phyloP scores from a whole-genome alignment of 2,329 filamentous ascomycete species.

The Cordyceps farinosa region DNA sequence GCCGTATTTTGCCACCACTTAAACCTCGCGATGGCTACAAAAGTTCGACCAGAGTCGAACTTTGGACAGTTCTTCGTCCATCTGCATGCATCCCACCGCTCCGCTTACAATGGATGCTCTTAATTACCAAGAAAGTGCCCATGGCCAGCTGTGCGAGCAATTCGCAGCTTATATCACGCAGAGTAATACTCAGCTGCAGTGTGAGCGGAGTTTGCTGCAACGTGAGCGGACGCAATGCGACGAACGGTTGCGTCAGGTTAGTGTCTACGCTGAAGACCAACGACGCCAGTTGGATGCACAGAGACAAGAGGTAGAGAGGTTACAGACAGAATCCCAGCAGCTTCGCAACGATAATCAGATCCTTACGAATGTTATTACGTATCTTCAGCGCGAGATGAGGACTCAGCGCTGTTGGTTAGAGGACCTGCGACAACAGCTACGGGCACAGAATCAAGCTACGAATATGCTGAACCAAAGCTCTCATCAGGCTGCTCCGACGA shows the following conservation, averaged over 20 bases:
- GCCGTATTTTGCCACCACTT: no score
- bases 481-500: background rate
- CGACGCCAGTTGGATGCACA: background rate
- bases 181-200: background rate
- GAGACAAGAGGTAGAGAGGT: background rate
- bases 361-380: conserved; percentile 1
- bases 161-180: background rate
- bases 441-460: background rate
- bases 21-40: no score
- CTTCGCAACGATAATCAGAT: background rate
- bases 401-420: background rate
- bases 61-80: background rate
- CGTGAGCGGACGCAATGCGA: background rate
- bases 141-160: background rate
- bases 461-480: background rate
- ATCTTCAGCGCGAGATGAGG: conserved; percentile 1
- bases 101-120: background rate
- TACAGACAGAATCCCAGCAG: no score
- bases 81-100: background rate
- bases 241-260: background rate
- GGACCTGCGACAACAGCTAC: background rate
- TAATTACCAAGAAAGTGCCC: background rate
- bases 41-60: no score
- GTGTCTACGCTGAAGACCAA: background rate
- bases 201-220: background rate